Evolutionary conservation across 176 grass and related monocot species (phyloP).

Genomic region (Tillandsia fasciculata): DNA sequence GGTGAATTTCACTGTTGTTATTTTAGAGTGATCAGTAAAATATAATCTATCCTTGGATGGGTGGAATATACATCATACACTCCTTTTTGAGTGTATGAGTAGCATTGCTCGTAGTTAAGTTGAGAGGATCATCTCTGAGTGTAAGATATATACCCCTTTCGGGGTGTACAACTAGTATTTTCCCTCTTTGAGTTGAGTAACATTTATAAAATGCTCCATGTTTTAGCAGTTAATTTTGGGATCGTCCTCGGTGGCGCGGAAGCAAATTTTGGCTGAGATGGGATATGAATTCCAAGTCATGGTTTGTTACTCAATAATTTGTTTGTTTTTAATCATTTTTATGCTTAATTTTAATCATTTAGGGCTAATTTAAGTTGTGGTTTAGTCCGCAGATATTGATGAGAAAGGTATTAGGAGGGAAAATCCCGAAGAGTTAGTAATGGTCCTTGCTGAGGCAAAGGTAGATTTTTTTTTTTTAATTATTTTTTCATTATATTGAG

Average conservation of each 20-base stretch:
- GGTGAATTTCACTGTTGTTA: no score
- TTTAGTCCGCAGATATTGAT: constrained; percentile 87
- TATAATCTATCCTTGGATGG: no score
- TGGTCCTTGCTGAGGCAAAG: constrained; percentile 91
- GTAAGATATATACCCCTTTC: no score
- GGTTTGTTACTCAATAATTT: constrained; percentile 29
- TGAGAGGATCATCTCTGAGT: neutral
- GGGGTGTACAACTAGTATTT: no score
- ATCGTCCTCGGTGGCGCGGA: constrained; percentile 72
- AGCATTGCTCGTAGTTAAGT: no score
- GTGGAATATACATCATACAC: no score
- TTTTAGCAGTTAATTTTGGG: constrained; percentile 69
- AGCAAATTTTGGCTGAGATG: constrained; percentile 66
- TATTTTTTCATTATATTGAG: neutral
- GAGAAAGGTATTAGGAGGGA: constrained; percentile 86
- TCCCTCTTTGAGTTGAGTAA: no score
- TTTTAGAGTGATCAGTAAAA: no score
- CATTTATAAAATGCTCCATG: neutral
- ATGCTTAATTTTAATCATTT: constrained; percentile 14
- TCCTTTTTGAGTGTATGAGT: no score
- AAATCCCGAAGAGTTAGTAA: constrained; percentile 70
- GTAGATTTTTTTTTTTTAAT: constrained; percentile 7
- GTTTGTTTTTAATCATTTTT: neutral
- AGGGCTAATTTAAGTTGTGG: neutral
- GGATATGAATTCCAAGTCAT: constrained; percentile 73